These are phyloP conservation scores for Cyberlindnera xishuangbannaensis DNA, from an alignment of 805 yeast species.

Conservation along the genomic window DNA sequence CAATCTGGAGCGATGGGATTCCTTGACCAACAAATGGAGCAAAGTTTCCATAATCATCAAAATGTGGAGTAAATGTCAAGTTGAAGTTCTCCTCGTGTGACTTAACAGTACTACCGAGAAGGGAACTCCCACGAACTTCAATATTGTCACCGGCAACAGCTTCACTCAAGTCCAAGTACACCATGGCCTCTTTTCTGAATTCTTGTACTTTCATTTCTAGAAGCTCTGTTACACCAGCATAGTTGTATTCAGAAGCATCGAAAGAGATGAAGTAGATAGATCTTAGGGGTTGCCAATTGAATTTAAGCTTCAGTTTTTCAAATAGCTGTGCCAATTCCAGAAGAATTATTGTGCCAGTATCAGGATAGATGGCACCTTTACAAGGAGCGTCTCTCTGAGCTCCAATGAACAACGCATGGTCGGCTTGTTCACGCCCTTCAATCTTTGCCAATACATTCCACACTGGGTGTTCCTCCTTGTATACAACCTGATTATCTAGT, in stretches of 20 bases:
- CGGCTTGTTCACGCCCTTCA: slow-evolving; percentile 74
- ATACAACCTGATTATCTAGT: slow-evolving; percentile 16
- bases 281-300: slow-evolving; percentile 80
- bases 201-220: slow-evolving; percentile 49
- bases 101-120: slow-evolving; percentile 10
- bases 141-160: slow-evolving; percentile 49
- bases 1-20: slow-evolving; percentile 61
- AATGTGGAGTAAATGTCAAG: slow-evolving; percentile 29
- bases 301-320: slow-evolving; percentile 53
- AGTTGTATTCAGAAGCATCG: slow-evolving; percentile 75
- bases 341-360: slow-evolving; percentile 69
- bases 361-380: slow-evolving; percentile 66
- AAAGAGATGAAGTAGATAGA: slow-evolving; percentile 78
- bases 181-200: slow-evolving; percentile 54
- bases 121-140: slow-evolving; percentile 37
- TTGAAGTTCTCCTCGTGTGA: slow-evolving; percentile 46
- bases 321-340: slow-evolving; percentile 67
- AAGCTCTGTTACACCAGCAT: slow-evolving; percentile 83
- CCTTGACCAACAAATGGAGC: slow-evolving; percentile 62
- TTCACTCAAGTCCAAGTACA: slow-evolving; percentile 71
- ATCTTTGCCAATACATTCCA: slow-evolving; percentile 80
- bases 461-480: slow-evolving; percentile 47
- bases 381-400: slow-evolving; percentile 77
- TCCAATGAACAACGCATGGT: slow-evolving; percentile 69
- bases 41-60: slow-evolving; percentile 52